These are phyloP conservation scores for Pseudogymnoascus sp. DNA, from an alignment of 2,329 filamentous ascomycete species.

Conservation along the genomic window DNA sequence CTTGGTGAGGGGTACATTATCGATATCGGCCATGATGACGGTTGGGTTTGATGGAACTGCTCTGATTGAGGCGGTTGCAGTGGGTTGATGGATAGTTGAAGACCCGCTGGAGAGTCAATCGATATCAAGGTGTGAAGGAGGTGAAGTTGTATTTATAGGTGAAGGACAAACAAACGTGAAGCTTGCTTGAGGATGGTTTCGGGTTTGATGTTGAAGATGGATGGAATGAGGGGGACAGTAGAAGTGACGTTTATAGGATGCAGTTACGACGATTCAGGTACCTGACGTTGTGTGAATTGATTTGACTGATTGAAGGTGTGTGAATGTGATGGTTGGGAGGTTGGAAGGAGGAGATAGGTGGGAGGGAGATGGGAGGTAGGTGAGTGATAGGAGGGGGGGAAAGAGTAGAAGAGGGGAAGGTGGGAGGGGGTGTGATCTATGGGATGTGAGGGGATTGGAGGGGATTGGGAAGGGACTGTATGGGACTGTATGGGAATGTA, in stretches of 20 bases:
- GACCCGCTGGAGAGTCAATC: not conserved
- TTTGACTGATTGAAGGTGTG: not conserved
- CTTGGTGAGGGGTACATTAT: slow-evolving; percentile 58
- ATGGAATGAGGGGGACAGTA: not conserved
- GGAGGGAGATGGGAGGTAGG: not conserved
- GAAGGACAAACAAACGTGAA: not conserved
- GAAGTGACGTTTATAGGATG: not conserved
- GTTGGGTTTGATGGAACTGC: not conserved
- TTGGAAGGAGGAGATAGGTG: not conserved
- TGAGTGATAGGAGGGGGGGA: not conserved
- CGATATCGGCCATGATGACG: slow-evolving; percentile 42
- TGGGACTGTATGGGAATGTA: not conserved
- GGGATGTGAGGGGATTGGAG: not conserved
- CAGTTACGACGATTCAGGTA: not conserved
- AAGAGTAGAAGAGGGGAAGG: not conserved
- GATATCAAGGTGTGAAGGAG: not conserved
- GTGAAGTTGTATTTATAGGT: not conserved
- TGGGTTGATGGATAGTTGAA: not conserved
- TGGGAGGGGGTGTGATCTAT: not conserved
- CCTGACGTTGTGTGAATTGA: not conserved
- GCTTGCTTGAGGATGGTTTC: not conserved
- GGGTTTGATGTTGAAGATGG: not conserved
- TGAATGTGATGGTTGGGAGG: not conserved
- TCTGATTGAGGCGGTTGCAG: not conserved
- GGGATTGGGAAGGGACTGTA: not conserved